phyloP scores from a whole-genome alignment of 2,329 filamentous ascomycete species.

The Scortechinia acanthostroma region DNA sequence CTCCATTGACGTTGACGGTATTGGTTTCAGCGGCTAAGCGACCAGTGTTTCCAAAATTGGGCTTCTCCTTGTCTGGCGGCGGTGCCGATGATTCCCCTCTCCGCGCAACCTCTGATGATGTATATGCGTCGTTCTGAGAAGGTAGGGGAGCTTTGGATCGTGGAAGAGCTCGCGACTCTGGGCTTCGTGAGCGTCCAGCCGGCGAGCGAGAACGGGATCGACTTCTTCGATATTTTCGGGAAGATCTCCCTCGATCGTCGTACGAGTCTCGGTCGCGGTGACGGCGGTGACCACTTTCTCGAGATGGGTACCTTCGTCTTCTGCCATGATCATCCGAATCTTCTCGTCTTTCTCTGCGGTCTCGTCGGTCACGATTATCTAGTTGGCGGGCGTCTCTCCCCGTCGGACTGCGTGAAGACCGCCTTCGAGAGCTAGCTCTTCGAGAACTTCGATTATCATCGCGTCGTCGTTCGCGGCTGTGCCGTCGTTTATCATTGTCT shows the following conservation, averaged over 20 bases:
- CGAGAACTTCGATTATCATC: constrained; percentile 1
- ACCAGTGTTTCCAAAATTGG: constrained; percentile 62
- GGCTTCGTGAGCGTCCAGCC: neutral
- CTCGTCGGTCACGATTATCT: neutral
- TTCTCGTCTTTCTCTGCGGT: neutral
- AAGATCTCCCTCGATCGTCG: neutral
- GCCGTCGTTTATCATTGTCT: too few species aligned
- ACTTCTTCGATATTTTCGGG: neutral
- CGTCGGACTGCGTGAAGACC: neutral
- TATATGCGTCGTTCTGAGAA: neutral
- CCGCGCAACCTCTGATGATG: neutral
- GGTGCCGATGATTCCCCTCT: neutral
- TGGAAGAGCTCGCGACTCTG: neutral
- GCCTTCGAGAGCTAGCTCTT: neutral
- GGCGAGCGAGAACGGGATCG: neutral
- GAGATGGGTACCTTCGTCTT: neutral
- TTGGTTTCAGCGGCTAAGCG: constrained; percentile 67
- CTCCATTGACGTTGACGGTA: constrained; percentile 39
- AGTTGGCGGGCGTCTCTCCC: neutral
- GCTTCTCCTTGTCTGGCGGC: constrained; percentile 47
- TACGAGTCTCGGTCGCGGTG: neutral
- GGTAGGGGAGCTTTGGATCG: neutral
- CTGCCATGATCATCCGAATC: neutral
- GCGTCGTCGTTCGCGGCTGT: neutral
- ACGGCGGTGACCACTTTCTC: neutral